A percentile compares a stretch with the other conserved stretches of the same genome.
These are phyloP conservation scores for Digitaria exilis DNA, from an alignment of 202 grass and related monocot genomes.

Conservation along the genomic window DNA sequence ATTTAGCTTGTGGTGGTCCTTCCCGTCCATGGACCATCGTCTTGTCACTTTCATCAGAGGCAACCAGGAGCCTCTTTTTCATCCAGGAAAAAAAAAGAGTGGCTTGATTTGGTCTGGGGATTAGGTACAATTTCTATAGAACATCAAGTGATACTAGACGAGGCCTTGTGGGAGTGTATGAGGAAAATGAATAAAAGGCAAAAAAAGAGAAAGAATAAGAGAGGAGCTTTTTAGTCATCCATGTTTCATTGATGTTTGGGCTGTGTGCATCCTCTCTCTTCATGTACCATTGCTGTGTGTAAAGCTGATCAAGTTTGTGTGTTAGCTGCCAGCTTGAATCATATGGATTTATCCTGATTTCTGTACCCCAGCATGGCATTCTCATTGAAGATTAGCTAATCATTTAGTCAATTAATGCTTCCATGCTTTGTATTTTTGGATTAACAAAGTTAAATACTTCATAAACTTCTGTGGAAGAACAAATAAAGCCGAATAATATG, in stretches of 20 bases:
- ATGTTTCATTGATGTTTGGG: neutral
- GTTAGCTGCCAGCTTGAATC: neutral
- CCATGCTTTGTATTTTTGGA: neutral
- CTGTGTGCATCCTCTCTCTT: neutral
- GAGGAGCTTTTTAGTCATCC: neutral
- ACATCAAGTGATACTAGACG: neutral
- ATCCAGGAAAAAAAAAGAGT: neutral
- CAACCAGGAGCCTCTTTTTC: neutral
- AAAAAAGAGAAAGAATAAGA: too few relatives aligned
- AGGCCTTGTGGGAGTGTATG: neutral
- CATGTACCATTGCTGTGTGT: neutral
- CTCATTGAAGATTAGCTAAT: neutral
- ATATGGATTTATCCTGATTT: neutral
- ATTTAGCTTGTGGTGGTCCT: slow-evolving; percentile 31
- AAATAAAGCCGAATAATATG: slow-evolving; percentile 1
- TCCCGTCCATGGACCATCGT: neutral
- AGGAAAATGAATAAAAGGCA: neutral
- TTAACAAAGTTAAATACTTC: neutral
- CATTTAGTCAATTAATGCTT: neutral
- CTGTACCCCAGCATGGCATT: neutral
- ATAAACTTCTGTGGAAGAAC: neutral
- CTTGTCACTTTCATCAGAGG: slow-evolving; percentile 7
- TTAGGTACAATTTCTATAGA: neutral
- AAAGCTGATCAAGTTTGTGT: slow-evolving; percentile 16
- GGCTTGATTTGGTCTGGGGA: neutral